Percentiles rank a stretch among this genome's conserved stretches.
Conservation (phyloP, 495 filamentous ascomycete species). For the Chaetomium cochliodes region DNA sequence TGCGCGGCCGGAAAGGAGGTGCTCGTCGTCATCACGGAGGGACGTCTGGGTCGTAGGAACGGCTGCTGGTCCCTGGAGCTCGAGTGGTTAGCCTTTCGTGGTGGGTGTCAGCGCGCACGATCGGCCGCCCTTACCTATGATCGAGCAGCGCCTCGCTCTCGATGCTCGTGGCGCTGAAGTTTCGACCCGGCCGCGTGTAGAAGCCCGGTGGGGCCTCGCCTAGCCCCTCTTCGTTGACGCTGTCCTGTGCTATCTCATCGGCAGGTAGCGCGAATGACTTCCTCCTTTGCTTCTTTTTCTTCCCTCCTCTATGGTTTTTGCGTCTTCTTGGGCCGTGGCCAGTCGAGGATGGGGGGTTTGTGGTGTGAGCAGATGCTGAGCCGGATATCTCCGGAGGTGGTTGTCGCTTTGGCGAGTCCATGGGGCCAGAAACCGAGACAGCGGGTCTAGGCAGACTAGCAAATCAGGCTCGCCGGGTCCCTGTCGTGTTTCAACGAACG, state of each 20-base stretch:
- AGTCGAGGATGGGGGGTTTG: slow-evolving; percentile 15
- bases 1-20: slow-evolving; percentile 42
- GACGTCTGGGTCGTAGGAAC: slow-evolving; percentile 65
- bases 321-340: slow-evolving; percentile 27
- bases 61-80: slow-evolving; percentile 62
- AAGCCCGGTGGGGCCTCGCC: slow-evolving; percentile 46
- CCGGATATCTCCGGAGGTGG: background rate
- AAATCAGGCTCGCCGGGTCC: slow-evolving; percentile 1
- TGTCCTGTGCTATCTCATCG: slow-evolving; percentile 45
- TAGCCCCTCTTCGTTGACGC: slow-evolving; percentile 37
- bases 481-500: slow-evolving; percentile 5
- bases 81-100: slow-evolving; percentile 17
- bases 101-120: slow-evolving; percentile 1
- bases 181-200: slow-evolving; percentile 57
- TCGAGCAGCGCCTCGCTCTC: slow-evolving; percentile 79
- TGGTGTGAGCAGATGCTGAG: background rate
- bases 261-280: slow-evolving; percentile 61
- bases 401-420: slow-evolving; percentile 6
- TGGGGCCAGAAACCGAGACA: background rate
- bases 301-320: slow-evolving; percentile 51
- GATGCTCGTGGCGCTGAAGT: slow-evolving; percentile 74
- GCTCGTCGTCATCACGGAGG: slow-evolving; percentile 43
- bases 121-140: slow-evolving; percentile 57
- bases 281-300: slow-evolving; percentile 60
- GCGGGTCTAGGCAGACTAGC: slow-evolving; percentile 9